Evolutionary conservation across 164 flowering plant genomes (phyloP), one percentile per base, ranked within the genome.

Genomic region (Magnolia sinica): DNA sequence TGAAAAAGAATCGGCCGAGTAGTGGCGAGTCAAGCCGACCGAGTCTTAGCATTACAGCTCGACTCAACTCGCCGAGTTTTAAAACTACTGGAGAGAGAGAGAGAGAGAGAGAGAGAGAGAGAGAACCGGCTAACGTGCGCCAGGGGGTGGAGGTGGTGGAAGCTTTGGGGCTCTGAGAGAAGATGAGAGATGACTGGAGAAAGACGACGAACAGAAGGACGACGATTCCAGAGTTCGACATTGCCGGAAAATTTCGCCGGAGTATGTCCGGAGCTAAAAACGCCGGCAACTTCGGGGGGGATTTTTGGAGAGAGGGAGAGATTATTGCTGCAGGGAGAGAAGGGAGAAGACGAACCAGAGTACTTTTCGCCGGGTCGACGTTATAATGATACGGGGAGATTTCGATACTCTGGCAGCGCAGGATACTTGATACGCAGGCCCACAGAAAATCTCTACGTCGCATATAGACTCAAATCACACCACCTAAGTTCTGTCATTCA

Each of bases 91-190:
- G 69, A 66, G 13, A 27, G 29, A 66, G 16, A 66, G 31, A 66
- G 16, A 66, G 24, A 66, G 31, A 66, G 37, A 24, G 68, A 23
- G 69, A 66, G 69, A 66, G 69, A 11, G 69, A 66, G 13, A 66
- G 45, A 66, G 27, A 22, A 66, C 69, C 69, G 27, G 31, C 2
- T 66, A 66, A 14, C 27, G 69, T 66, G 14, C 11, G 37, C 69
- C 69, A 66, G 9, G 14, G 13, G 37, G 16, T 27, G 31, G 37
- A 3, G 16, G 3, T 66, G 16, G 3, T 66, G 31, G 10, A 45
- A 23, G 69, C 27, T 9, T 66, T 2, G 7, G 69, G 27, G 13
- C 69, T 9, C 45, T 66, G 69, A 66, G 14, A 8, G 23, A 27
- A 22, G 37, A 66, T 7, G 31, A 24, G 13, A 11, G 11, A 14